These are phyloP conservation scores for Penicillium ochrochloron DNA, from an alignment of 495 filamentous ascomycete genomes.

Conservation along the genomic window DNA sequence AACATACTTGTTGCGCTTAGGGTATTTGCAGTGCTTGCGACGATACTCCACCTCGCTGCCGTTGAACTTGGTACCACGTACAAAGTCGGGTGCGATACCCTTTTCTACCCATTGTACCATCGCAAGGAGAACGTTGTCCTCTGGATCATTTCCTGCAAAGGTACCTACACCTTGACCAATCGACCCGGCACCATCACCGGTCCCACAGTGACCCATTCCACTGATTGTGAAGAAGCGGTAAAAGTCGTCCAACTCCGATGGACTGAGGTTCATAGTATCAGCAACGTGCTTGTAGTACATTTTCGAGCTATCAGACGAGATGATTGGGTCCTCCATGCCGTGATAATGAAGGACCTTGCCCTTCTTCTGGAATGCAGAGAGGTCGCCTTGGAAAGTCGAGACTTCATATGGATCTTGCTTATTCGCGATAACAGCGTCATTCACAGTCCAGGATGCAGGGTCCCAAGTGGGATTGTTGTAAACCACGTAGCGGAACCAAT, in stretches of 20 bases:
- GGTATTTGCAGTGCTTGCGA: conserved; percentile 10
- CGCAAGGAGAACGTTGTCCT: conserved; percentile 8
- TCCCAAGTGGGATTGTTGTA: conserved; percentile 5
- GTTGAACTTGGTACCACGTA: conserved; percentile 8
- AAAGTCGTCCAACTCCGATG: conserved; percentile 4
- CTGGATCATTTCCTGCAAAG: conserved; percentile 1
- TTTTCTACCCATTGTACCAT: conserved; percentile 7
- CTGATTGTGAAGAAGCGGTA: conserved; percentile 16
- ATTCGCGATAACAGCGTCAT: not conserved
- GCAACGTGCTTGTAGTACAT: conserved; percentile 11
- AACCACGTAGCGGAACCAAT: conserved; percentile 9
- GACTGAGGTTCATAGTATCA: conserved; percentile 5
- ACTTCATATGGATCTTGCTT: conserved; percentile 1
- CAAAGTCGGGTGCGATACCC: conserved; percentile 5
- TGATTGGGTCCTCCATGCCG: conserved; percentile 8
- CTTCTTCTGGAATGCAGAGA: conserved; percentile 7
- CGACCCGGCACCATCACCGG: conserved; percentile 1
- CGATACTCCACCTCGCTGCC: not conserved
- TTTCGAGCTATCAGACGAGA: conserved; percentile 6
- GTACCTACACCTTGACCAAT: conserved; percentile 6
- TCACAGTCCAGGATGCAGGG: conserved; percentile 1
- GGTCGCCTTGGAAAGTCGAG: conserved; percentile 7
- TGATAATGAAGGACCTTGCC: conserved; percentile 11
- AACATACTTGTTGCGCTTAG: conserved; percentile 10
- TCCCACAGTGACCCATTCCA: conserved; percentile 6